phyloP scores from a whole-genome alignment of 306 rosid species.

The Pterocarpus macrocarpus region DNA sequence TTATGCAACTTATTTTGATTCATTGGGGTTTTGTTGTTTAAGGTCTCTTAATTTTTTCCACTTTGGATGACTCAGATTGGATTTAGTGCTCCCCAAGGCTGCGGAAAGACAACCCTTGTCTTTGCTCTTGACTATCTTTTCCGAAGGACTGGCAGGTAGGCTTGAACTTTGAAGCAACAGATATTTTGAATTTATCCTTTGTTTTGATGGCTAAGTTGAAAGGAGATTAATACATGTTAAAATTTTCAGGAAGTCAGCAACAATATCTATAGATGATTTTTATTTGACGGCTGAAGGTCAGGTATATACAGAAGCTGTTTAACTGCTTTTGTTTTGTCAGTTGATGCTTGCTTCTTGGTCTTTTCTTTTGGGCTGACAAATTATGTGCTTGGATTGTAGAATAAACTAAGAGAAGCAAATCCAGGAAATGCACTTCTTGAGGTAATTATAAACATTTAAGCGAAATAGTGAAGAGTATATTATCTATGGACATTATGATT shows the following conservation, averaged over 20 bases:
- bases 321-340: conserved; percentile 13
- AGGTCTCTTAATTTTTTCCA: conserved; percentile 12
- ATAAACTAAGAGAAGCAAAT: conserved; percentile 77
- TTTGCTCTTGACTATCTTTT: conserved; percentile 93
- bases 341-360: conserved; percentile 9
- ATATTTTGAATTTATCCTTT: conserved; percentile 37
- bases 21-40: neutral
- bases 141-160: conserved; percentile 65
- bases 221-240: conserved; percentile 33
- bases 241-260: conserved; percentile 83
- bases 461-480: neutral
- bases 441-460: conserved; percentile 57
- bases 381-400: conserved; percentile 59
- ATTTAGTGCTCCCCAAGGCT: conserved; percentile 98
- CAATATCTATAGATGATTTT: conserved; percentile 91
- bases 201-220: conserved; percentile 17
- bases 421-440: conserved; percentile 89
- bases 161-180: conserved; percentile 22
- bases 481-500: conserved; percentile 14
- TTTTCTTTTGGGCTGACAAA: conserved; percentile 43
- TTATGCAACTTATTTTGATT: neutral
- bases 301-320: conserved; percentile 54
- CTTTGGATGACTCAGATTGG: conserved; percentile 72
- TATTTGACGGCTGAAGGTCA: conserved; percentile 89
- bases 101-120: conserved; percentile 98